Conservation (phyloP, 306 rosid species). For the Lablab purpureus region DNA sequence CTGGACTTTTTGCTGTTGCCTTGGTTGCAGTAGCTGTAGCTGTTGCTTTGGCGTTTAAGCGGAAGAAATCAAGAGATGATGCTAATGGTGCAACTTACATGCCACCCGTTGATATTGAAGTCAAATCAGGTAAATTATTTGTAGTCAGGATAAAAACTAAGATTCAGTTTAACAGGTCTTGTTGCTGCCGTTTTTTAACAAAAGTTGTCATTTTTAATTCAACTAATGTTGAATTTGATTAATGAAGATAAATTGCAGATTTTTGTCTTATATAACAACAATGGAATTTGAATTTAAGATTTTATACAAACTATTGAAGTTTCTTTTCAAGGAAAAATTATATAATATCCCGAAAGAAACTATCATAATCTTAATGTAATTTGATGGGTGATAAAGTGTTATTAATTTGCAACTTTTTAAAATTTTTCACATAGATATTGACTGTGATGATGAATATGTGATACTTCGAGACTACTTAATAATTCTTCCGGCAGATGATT, state of each 20-base stretch:
- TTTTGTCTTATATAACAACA: not conserved
- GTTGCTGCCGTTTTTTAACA: not conserved
- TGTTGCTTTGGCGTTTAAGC: constrained; percentile 44
- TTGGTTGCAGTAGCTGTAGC: constrained; percentile 54
- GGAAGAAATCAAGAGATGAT: constrained; percentile 51
- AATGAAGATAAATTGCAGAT: not conserved
- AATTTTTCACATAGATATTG: not conserved
- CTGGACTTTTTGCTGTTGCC: constrained; percentile 57
- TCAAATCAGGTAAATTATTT: constrained; percentile 56
- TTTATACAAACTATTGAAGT: not conserved
- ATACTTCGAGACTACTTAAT: not conserved
- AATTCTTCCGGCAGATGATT: not conserved
- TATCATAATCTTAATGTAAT: not conserved
- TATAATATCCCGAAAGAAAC: not conserved
- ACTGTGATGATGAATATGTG: not conserved
- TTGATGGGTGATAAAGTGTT: not conserved
- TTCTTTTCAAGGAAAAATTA: not conserved
- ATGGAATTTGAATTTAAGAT: not conserved
- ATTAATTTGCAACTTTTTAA: not conserved
- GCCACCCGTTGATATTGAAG: constrained; percentile 46
- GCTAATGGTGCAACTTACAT: constrained; percentile 41
- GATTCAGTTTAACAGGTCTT: not conserved
- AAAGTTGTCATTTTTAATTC: not conserved
- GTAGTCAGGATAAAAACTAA: not conserved
- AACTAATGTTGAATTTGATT: not conserved